phyloP scores from a whole-genome alignment of 768 basidiomycete species.

The Hygrophoropsis aurantiaca region DNA sequence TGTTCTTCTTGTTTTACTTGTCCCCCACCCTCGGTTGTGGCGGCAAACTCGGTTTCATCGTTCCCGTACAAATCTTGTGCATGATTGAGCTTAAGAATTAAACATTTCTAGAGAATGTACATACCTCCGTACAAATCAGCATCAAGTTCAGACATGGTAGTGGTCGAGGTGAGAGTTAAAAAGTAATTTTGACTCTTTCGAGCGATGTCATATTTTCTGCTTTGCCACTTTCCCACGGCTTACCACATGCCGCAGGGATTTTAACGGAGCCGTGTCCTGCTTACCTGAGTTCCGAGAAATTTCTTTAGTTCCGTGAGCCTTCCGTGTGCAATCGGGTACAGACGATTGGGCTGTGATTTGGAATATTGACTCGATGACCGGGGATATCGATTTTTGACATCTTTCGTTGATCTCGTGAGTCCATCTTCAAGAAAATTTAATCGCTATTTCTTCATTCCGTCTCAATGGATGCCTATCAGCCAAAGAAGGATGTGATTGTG shows the following conservation, averaged over 20 bases:
- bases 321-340: too few relatives aligned
- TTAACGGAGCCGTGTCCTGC: too few relatives aligned
- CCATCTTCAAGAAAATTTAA: too few relatives aligned
- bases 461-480: constrained; percentile 22
- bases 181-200: constrained; percentile 23
- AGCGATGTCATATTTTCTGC: neutral
- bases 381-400: too few relatives aligned
- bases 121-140: constrained; percentile 88
- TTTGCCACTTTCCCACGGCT: neutral
- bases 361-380: too few relatives aligned
- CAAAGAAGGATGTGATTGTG: constrained; percentile 26
- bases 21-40: constrained; percentile 42
- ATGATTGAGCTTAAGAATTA: neutral
- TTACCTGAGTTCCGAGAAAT: too few relatives aligned
- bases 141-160: constrained; percentile 73
- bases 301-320: too few relatives aligned
- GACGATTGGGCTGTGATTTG: too few relatives aligned
- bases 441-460: too few relatives aligned
- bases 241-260: too few relatives aligned
- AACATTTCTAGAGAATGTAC: constrained; percentile 16
- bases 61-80: constrained; percentile 64
- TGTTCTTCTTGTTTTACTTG: constrained; percentile 24
- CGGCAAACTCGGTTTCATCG: constrained; percentile 59
- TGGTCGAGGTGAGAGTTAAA: constrained; percentile 36
- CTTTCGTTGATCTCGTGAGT: too few relatives aligned